Conservation (phyloP, 768 basidiomycete species). For the Mycena polygramma region DNA sequence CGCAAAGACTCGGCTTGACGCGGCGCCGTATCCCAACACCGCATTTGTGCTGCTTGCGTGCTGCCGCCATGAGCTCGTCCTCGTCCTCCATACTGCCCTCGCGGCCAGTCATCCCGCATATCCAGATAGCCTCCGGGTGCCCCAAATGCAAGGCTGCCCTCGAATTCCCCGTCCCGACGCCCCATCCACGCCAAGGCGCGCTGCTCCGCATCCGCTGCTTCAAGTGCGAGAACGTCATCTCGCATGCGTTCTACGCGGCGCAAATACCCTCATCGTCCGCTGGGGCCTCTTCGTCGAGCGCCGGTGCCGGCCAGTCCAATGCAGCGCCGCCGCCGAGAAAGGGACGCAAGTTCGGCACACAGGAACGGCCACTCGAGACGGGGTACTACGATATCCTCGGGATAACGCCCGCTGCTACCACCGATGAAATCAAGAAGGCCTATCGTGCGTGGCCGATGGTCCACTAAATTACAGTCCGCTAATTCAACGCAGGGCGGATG, state of each 20-base stretch:
- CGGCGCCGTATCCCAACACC: slow-evolving; percentile 25
- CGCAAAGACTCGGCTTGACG: slow-evolving; percentile 34
- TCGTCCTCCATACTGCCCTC: slow-evolving; percentile 68
- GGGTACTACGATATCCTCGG: slow-evolving; percentile 92
- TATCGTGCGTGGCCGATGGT: slow-evolving; percentile 69
- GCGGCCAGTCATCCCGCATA: slow-evolving; percentile 75
- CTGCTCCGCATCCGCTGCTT: slow-evolving; percentile 80
- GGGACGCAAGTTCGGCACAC: slow-evolving; percentile 88
- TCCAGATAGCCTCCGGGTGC: slow-evolving; percentile 67
- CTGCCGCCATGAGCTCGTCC: slow-evolving; percentile 58
- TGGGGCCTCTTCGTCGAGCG: slow-evolving; percentile 36
- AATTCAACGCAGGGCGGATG: slow-evolving; percentile 66
- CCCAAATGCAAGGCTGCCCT: slow-evolving; percentile 65
- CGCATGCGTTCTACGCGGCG: slow-evolving; percentile 76
- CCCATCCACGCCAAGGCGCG: slow-evolving; percentile 67
- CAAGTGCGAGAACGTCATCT: slow-evolving; percentile 69
- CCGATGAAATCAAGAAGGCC: slow-evolving; percentile 92
- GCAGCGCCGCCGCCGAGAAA: slow-evolving; percentile 52
- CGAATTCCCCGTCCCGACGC: slow-evolving; percentile 78
- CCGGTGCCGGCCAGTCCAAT: slow-evolving; percentile 37
- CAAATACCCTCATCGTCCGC: slow-evolving; percentile 58
- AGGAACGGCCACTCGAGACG: slow-evolving; percentile 89
- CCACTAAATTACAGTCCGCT: slow-evolving; percentile 8
- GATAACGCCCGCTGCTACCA: slow-evolving; percentile 78
- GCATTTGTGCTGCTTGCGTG: slow-evolving; percentile 32